Percentiles rank a stretch among this genome's conserved stretches.
phyloP scores from a whole-genome alignment of 2,329 filamentous ascomycete species.

The Corynespora cassiicola region DNA sequence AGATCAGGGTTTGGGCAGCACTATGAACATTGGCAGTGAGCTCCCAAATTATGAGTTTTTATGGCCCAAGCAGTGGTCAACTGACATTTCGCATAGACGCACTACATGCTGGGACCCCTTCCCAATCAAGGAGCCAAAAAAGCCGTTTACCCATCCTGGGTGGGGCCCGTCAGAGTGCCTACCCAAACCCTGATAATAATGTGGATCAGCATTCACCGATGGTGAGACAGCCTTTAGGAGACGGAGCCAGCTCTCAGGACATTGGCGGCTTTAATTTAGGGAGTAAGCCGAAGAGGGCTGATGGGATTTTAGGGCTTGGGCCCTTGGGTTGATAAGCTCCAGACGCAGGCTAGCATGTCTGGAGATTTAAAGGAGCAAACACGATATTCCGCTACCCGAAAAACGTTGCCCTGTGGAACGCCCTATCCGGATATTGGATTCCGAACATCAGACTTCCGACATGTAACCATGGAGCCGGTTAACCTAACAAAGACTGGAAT shows the following conservation, averaged over 20 bases:
- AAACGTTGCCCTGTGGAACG: too few relatives aligned
- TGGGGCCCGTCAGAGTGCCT: slow-evolving; percentile 29
- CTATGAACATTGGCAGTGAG: slow-evolving; percentile 29
- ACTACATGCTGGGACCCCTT: slow-evolving; percentile 32
- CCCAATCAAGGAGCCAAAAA: slow-evolving; percentile 28
- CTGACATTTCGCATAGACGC: slow-evolving; percentile 26
- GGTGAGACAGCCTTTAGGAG: slow-evolving; percentile 39
- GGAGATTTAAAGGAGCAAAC: too few relatives aligned
- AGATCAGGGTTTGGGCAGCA: slow-evolving; percentile 17
- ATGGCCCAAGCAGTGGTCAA: too few relatives aligned
- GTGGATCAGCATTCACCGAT: slow-evolving; percentile 40
- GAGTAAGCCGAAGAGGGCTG: slow-evolving; percentile 35
- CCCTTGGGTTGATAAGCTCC: slow-evolving; percentile 20
- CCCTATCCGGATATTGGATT: too few relatives aligned
- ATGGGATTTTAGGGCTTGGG: slow-evolving; percentile 11
- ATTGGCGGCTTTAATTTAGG: slow-evolving; percentile 36
- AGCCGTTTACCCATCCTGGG: slow-evolving; percentile 38
- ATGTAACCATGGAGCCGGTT: too few relatives aligned
- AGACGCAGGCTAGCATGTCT: too few relatives aligned
- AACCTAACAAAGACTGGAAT: too few relatives aligned
- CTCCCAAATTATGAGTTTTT: too few relatives aligned
- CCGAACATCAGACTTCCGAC: too few relatives aligned
- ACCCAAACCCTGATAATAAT: slow-evolving; percentile 20
- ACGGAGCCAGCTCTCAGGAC: slow-evolving; percentile 15
- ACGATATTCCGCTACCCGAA: too few relatives aligned